Evolutionary conservation across 2,329 filamentous ascomycete genomes (phyloP).

Genomic region (Cercospora sp.): DNA sequence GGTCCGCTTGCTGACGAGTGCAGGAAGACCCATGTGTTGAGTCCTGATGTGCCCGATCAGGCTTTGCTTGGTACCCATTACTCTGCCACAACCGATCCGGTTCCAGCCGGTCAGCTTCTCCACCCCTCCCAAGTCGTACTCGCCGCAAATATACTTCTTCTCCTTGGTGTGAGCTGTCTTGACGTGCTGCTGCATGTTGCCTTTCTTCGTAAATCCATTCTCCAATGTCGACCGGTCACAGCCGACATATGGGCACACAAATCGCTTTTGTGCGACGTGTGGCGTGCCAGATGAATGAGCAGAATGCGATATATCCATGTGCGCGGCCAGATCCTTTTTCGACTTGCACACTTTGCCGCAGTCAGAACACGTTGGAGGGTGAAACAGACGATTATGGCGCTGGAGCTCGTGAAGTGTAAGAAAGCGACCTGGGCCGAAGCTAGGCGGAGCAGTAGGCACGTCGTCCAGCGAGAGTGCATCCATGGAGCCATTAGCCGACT

Average conservation of each 20-base stretch:
- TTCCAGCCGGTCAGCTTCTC: conserved; percentile 62
- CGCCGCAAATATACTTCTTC: conserved; percentile 74
- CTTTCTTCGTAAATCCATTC: conserved; percentile 77
- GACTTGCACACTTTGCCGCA: conserved; percentile 70
- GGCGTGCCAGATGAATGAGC: neutral
- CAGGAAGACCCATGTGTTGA: conserved; percentile 67
- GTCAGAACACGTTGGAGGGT: conserved; percentile 70
- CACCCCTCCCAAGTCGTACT: conserved; percentile 63
- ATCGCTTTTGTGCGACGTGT: conserved; percentile 20
- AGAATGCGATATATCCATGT: conserved; percentile 72
- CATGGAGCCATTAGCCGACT: conserved; percentile 20
- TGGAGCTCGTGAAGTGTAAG: conserved; percentile 70
- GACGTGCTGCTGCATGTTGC: conserved; percentile 80
- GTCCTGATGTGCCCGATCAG: conserved; percentile 84
- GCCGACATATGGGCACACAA: conserved; percentile 40
- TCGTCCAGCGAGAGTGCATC: conserved; percentile 24
- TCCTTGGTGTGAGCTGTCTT: conserved; percentile 73
- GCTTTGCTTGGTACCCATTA: conserved; percentile 73
- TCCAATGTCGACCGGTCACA: conserved; percentile 66
- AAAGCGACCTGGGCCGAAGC: conserved; percentile 51
- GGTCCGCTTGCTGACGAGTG: conserved; percentile 14
- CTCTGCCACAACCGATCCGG: conserved; percentile 66
- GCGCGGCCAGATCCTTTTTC: conserved; percentile 68
- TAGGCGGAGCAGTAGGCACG: conserved; percentile 33
- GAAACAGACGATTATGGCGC: conserved; percentile 69